Percentiles rank a stretch among this genome's conserved stretches.
phyloP scores from a whole-genome alignment of 495 filamentous ascomycete species.

The Penicillium manginii region DNA sequence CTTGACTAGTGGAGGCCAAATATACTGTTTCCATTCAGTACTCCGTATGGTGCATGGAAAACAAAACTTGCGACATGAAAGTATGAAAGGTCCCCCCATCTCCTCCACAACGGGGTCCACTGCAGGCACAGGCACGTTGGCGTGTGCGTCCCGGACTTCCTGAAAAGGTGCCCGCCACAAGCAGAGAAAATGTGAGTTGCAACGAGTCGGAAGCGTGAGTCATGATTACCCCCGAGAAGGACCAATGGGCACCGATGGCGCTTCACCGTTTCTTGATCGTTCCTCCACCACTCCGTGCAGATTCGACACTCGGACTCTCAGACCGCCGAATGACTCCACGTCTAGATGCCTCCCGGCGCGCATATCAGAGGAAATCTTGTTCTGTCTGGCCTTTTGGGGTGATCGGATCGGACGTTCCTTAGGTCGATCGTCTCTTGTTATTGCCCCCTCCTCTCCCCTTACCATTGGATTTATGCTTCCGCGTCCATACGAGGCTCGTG shows the following conservation, averaged over 20 bases:
- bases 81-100: not conserved
- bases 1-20: not conserved
- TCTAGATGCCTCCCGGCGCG: not conserved
- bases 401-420: no score
- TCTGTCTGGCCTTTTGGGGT: no score
- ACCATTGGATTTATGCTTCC: no score
- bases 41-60: not conserved
- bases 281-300: not conserved
- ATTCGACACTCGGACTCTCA: not conserved
- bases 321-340: conserved; percentile 12
- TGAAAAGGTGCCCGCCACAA: conserved; percentile 1
- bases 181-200: not conserved
- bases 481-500: not conserved
- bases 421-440: no score
- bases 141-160: conserved; percentile 2
- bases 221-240: not conserved
- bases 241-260: conserved; percentile 8
- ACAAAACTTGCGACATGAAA: not conserved
- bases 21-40: no score
- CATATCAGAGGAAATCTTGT: not conserved
- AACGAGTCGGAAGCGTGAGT: conserved; percentile 13
- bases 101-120: not conserved
- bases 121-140: conserved; percentile 1
- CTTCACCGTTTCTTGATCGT: conserved; percentile 12
- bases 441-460: no score